These are phyloP conservation scores for Dictyostelium purpureum DNA, from an alignment of 78 protist genomes.

Conservation along the genomic window DNA sequence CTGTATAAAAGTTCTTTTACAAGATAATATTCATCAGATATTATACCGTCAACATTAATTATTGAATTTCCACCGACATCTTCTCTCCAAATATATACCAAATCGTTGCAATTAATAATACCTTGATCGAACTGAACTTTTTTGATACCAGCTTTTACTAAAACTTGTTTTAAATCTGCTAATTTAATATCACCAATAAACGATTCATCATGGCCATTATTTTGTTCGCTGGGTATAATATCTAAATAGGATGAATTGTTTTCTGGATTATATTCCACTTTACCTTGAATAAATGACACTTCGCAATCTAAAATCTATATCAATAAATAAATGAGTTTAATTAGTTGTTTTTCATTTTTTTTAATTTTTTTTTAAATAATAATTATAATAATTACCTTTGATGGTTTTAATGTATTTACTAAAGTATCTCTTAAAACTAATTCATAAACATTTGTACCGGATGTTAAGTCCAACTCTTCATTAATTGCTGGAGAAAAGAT, in stretches of 20 bases:
- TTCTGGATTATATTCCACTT: too few species aligned
- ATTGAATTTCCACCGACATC: conserved; percentile 48
- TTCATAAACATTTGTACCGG: conserved; percentile 72
- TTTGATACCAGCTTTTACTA: conserved; percentile 18
- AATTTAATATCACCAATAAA: conserved; percentile 73
- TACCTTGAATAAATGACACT: conserved; percentile 56
- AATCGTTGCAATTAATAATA: conserved; percentile 12
- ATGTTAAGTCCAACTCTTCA: conserved; percentile 43
- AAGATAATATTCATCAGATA: conserved; percentile 60
- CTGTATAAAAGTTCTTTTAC: conserved; percentile 53
- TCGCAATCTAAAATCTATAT: conserved; percentile 32
- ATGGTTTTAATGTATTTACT: conserved; percentile 4
- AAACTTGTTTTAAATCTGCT: conserved; percentile 48
- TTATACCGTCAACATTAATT: conserved; percentile 58
- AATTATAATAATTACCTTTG: conserved; percentile 42
- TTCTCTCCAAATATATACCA: conserved; percentile 71
- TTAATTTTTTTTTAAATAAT: background rate
- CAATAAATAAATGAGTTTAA: too few species aligned
- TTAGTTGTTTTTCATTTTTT: background rate
- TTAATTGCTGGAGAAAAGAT: conserved; percentile 4
- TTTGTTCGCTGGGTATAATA: too few species aligned
- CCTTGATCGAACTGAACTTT: conserved; percentile 69
- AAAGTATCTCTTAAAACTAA: conserved; percentile 54
- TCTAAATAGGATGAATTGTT: too few species aligned
- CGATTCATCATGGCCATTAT: conserved; percentile 30